Conservation (phyloP, 805 yeast genomes). For the Candida pseudoglaebosa region DNA sequence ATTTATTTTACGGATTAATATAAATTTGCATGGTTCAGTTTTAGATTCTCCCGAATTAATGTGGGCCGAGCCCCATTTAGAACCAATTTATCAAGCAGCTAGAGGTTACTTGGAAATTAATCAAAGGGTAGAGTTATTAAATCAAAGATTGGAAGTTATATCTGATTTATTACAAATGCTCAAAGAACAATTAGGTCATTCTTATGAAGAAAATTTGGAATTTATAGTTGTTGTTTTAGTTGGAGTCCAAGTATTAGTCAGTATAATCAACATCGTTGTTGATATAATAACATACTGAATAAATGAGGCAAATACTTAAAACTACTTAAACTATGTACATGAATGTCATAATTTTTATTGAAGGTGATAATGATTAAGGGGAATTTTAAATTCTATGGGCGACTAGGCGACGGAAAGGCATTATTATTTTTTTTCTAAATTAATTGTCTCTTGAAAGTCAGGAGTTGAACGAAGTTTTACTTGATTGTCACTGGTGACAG, state of each 20-base stretch:
- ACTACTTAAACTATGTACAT: background rate
- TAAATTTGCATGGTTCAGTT: constrained; percentile 81
- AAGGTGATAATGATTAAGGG: background rate
- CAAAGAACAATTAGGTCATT: constrained; percentile 94
- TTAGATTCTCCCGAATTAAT: constrained; percentile 94
- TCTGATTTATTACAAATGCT: constrained; percentile 92
- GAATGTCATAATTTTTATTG: background rate
- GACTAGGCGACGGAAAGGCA: too few relatives aligned
- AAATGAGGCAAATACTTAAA: background rate
- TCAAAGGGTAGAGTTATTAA: constrained; percentile 84
- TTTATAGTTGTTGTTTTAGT: constrained; percentile 86
- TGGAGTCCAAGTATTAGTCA: constrained; percentile 87
- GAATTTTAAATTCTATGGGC: too few relatives aligned
- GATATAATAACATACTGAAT: constrained; percentile 41
- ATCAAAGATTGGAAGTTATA: constrained; percentile 90
- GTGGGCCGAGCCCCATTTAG: constrained; percentile 99
- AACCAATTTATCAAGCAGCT: constrained; percentile 96
- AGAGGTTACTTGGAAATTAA: constrained; percentile 94
- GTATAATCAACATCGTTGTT: constrained; percentile 72
- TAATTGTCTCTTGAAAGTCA: constrained; percentile 18
- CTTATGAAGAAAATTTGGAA: constrained; percentile 87
- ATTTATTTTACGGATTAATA: constrained; percentile 80
- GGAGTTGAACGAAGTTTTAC: constrained; percentile 44
- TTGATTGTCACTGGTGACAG: constrained; percentile 37
- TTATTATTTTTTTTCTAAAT: too few relatives aligned